Base-by-base conservation (phyloP, 495 filamentous ascomycete species). In the Trichoderma asperelloides region DNA sequence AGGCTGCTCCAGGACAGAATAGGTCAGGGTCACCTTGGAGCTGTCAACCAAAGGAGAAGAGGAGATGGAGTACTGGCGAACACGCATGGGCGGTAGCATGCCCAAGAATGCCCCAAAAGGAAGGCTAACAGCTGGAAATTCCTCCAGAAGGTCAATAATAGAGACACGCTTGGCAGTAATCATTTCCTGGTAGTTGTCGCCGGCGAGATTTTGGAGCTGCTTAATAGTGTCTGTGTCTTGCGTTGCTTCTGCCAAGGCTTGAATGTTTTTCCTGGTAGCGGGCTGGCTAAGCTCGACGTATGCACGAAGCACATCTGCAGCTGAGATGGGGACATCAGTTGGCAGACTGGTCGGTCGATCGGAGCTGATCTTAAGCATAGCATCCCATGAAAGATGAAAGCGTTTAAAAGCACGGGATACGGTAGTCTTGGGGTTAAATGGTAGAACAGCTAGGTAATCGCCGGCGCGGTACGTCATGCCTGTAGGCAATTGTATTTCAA, bases 371-470 rank as follows among this genome's bases (percentile, higher is more conserved):
- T n/a, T n/a, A n/a, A n/a, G n/a, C n/a, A n/a, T n/a, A n/a, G 85
- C 80, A 71, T 91, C 89, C 83, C 84, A 87, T 0, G 87, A 79
- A 0, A 93, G 78, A 2, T 82, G 72, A 71, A 82, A 82, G 28
- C 71, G 75, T n/a, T 78, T 73, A 76, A 82, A 78, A 15, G 72
- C 80, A 18, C 87, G 79, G 30, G 78, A 76, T 39, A 92, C 81
- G 15, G 76, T 85, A 39, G 81, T 77, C 66, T 77, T 78, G 7
- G 87, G 84, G 71, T 92, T 92, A 18, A 90, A 78, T 0, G 90
- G 90, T 2, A 91, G 76, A 12, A 92, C 80, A 2, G 89, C 87
- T 0, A 94, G 82, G 71, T 93, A 92, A 70, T 94, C 90, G 51
- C 90, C 90, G n/a, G 86, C 82, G 45, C 80, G 79, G 73, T 93